Conservation (phyloP, 768 basidiomycete species). For the Lentinula sp. region DNA sequence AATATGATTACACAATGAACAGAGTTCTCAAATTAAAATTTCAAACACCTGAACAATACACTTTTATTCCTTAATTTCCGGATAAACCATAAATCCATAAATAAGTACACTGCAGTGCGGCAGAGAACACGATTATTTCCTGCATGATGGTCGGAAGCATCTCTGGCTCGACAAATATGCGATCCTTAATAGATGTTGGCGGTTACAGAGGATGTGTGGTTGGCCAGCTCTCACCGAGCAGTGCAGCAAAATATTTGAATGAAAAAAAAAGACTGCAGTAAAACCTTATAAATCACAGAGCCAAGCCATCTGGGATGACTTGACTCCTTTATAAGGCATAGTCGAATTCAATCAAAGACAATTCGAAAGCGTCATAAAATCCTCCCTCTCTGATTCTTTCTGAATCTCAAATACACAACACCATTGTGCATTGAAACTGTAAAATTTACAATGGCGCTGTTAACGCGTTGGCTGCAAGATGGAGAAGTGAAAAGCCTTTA, state of each 20-base stretch:
- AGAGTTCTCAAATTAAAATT: no score
- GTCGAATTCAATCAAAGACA: no score
- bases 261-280: not conserved
- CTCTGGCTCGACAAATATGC: slow-evolving; percentile 30
- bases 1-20: no score
- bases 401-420: slow-evolving; percentile 10
- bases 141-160: slow-evolving; percentile 29
- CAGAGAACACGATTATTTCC: slow-evolving; percentile 7
- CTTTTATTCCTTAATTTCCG: no score
- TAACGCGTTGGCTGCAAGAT: slow-evolving; percentile 30
- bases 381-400: slow-evolving; percentile 9
- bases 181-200: slow-evolving; percentile 23
- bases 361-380: slow-evolving; percentile 24
- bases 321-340: slow-evolving; percentile 15
- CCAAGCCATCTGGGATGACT: slow-evolving; percentile 10
- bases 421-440: slow-evolving; percentile 3
- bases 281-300: no score
- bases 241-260: slow-evolving; percentile 23
- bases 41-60: no score
- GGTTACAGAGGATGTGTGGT: slow-evolving; percentile 29
- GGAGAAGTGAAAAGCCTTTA: slow-evolving; percentile 31
- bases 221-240: slow-evolving; percentile 30
- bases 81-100: no score
- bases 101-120: not conserved
- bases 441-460: slow-evolving; percentile 9